Evolutionary conservation across 2,329 filamentous ascomycete genomes (phyloP).

Genomic region (Emydomyces testavorans): DNA sequence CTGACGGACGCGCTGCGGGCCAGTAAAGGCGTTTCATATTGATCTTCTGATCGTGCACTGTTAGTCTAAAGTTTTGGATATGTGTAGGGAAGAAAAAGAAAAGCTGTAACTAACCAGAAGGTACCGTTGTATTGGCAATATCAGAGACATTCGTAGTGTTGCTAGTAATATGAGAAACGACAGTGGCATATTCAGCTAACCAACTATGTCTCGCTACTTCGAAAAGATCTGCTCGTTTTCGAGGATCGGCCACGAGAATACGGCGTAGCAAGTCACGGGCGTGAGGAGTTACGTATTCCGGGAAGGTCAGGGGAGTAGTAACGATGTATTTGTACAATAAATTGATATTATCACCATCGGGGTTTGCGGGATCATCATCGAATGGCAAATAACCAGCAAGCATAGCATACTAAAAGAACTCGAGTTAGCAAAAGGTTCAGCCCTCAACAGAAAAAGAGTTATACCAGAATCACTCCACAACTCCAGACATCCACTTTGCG

Average conservation of each 20-base stretch:
- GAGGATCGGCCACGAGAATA: constrained; percentile 88
- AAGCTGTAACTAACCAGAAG: constrained; percentile 38
- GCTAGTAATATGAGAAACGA: constrained; percentile 94
- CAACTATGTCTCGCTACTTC: constrained; percentile 97
- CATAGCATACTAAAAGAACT: constrained; percentile 76
- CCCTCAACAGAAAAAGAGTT: constrained; percentile 25
- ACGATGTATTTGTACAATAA: constrained; percentile 98
- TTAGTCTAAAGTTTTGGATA: neutral
- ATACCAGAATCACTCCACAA: constrained; percentile 92
- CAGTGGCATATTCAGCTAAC: constrained; percentile 92
- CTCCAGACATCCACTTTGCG: constrained; percentile 99
- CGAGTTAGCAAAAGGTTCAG: constrained; percentile 9
- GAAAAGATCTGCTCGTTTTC: constrained; percentile 89
- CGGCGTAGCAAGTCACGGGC: constrained; percentile 82
- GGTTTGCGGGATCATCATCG: constrained; percentile 95
- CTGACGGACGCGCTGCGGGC: constrained; percentile 86
- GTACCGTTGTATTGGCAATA: constrained; percentile 66
- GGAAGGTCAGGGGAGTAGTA: constrained; percentile 90
- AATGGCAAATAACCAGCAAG: constrained; percentile 94
- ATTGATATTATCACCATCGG: constrained; percentile 98
- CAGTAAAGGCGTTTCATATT: constrained; percentile 50
- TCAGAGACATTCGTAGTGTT: constrained; percentile 79
- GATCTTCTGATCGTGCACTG: constrained; percentile 33
- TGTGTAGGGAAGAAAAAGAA: constrained; percentile 8
- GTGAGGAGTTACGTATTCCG: constrained; percentile 96